These are phyloP conservation scores for Tulasnella sp. DNA, from an alignment of 768 basidiomycete genomes.

Conservation along the genomic window DNA sequence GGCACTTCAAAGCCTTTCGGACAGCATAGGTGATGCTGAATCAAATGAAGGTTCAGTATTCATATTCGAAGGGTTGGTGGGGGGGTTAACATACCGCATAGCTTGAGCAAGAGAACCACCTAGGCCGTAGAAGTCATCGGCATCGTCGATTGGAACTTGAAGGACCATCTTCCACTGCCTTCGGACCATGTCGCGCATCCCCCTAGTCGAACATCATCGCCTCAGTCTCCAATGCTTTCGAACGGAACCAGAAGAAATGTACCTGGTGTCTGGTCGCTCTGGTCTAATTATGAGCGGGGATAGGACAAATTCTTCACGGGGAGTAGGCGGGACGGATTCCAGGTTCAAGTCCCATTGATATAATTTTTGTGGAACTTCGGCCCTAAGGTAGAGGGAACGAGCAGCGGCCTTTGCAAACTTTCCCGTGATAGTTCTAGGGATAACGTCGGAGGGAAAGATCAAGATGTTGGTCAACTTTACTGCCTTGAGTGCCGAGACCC, in stretches of 20 bases:
- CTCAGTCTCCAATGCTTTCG: not conserved
- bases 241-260: not conserved
- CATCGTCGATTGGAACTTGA: slow-evolving; percentile 8
- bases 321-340: slow-evolving; percentile 3
- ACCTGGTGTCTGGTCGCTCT: not conserved
- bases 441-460: not conserved
- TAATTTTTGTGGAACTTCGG: not conserved
- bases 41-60: not conserved
- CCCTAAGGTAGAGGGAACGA: not conserved
- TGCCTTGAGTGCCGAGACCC: not conserved
- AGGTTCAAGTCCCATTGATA: slow-evolving; percentile 1
- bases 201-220: not conserved
- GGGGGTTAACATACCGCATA: not conserved
- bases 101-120: not conserved
- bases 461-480: not conserved
- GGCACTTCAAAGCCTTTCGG: not conserved
- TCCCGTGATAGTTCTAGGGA: not conserved
- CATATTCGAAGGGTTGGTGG: not conserved
- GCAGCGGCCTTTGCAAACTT: not conserved
- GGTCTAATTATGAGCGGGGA: not conserved
- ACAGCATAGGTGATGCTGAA: not conserved
- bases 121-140: slow-evolving; percentile 12
- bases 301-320: not conserved
- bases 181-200: not conserved
- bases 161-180: slow-evolving; percentile 15